Evolutionary conservation across 768 basidiomycete species (phyloP).

Genomic region (Mycena leptocephala): DNA sequence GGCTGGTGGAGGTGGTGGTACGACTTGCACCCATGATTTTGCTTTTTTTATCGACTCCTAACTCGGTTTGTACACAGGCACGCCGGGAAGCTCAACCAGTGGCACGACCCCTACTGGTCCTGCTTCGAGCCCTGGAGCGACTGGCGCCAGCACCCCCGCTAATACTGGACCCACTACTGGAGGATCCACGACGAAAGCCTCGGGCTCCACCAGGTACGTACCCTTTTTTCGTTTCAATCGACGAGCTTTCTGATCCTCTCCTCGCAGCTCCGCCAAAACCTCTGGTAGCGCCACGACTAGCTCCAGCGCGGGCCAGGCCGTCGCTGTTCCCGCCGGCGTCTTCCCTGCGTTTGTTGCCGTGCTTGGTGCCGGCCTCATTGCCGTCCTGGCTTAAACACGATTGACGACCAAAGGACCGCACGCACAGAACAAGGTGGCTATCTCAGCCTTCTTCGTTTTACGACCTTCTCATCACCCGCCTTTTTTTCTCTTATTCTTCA

Average conservation of each 20-base stretch:
- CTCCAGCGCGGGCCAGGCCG: slow-evolving; percentile 48
- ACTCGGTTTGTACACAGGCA: neutral
- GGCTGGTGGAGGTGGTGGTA: slow-evolving; percentile 28
- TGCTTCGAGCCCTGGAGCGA: neutral
- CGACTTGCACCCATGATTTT: slow-evolving; percentile 20
- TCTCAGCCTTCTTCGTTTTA: slow-evolving; percentile 12
- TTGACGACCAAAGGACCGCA: slow-evolving; percentile 9
- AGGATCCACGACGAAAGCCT: slow-evolving; percentile 24
- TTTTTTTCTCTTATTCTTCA: neutral
- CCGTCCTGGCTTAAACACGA: slow-evolving; percentile 56
- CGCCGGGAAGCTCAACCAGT: slow-evolving; percentile 20
- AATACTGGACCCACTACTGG: slow-evolving; percentile 34
- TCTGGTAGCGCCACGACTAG: slow-evolving; percentile 36
- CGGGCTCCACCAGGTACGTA: neutral
- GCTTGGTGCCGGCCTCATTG: slow-evolving; percentile 62
- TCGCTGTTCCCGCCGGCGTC: slow-evolving; percentile 54
- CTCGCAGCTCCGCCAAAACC: slow-evolving; percentile 19
- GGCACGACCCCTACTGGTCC: neutral
- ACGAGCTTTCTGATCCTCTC: neutral
- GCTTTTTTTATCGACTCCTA: slow-evolving; percentile 20
- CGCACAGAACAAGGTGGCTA: slow-evolving; percentile 37
- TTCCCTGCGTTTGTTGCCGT: slow-evolving; percentile 45
- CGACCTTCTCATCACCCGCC: slow-evolving; percentile 13
- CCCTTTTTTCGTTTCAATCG: neutral
- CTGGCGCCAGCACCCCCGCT: slow-evolving; percentile 11